Conservation (phyloP, 2,329 filamentous ascomycete genomes). For the Pleomassaria siparia region DNA sequence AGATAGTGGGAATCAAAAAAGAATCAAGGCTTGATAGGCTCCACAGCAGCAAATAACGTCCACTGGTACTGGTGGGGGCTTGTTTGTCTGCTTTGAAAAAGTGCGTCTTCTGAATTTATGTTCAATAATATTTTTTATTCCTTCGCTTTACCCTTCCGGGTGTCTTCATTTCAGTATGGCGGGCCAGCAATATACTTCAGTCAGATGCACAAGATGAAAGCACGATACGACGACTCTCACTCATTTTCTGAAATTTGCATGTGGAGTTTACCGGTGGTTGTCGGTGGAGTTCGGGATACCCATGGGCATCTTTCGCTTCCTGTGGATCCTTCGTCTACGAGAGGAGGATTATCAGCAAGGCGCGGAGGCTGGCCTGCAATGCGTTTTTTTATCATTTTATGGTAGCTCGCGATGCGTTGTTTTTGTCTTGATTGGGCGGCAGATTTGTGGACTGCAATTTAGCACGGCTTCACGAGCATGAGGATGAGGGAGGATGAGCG, state of each 20-base stretch:
- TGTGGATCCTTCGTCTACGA: slow-evolving; percentile 3
- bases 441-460: too few species aligned
- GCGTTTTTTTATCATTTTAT: slow-evolving; percentile 1
- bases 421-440: too few species aligned
- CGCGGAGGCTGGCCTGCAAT: background rate
- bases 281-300: slow-evolving; percentile 9
- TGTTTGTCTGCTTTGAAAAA: slow-evolving; percentile 7
- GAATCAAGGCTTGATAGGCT: slow-evolving; percentile 34
- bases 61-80: background rate
- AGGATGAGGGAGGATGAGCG: slow-evolving; percentile 4
- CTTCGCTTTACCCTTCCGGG: background rate
- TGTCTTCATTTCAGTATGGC: slow-evolving; percentile 1
- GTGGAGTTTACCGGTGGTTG: background rate
- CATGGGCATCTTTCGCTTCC: slow-evolving; percentile 5
- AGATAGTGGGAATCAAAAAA: slow-evolving; percentile 40
- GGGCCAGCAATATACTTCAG: too few species aligned
- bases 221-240: background rate
- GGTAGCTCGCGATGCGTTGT: too few species aligned
- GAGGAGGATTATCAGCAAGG: background rate
- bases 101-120: slow-evolving; percentile 6
- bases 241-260: background rate
- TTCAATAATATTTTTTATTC: background rate
- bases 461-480: background rate
- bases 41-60: background rate
- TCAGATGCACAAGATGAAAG: too few species aligned